Evolutionary conservation across 176 grass and related monocot genomes (phyloP), one percentile per base, ranked within the genome.

Genomic region (Juncus inflexus): DNA sequence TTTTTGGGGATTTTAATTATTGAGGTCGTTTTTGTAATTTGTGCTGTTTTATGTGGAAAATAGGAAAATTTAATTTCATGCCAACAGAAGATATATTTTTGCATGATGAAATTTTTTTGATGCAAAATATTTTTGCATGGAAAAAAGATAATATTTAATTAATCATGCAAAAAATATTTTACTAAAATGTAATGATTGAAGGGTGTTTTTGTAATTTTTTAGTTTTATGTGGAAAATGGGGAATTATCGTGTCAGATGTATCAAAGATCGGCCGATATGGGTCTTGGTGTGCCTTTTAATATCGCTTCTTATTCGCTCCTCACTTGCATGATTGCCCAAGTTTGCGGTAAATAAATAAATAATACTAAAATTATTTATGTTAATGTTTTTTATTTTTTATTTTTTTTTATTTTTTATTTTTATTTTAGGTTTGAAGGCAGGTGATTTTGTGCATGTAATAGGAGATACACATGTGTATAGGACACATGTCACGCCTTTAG

Each of bases 401-500:
- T 45, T 45, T 45, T 45, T 45, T 4, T 45, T 3, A 9, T 5
- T 47, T 6, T 6, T 1, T 47, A 47, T 47, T 5, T 5, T 6
- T 5, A n/a, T 14, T 5, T 14, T 11, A n/a, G 54, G 54, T 16
- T 11, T 58, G 8, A 16, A 58, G 54, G n/a, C 54, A 16, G 54
- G 54, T 12, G 54, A 58, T 16, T 58, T 58, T 11, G 54, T 58
- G 54, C 14, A 16, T n/a, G 14, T 16, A 5, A 16, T n/a, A 43
- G 94, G 94, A 12, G 88, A 92, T 75, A 83, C 83, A n/a, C 88
- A 99, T 84, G 80, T 99, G 55, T 99, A 99, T 68, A 79, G 83
- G 3, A 86, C 80, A 40, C 94, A 99, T 76, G 78, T 92, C 12
- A 16, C 5, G n/a, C 54, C 11, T n/a, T n/a, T 58, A 16, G n/a